A percentile compares a stretch with the other conserved stretches of the same genome.
phyloP scores from a whole-genome alignment of 495 filamentous ascomycete genomes.

The Pyronema domesticum region DNA sequence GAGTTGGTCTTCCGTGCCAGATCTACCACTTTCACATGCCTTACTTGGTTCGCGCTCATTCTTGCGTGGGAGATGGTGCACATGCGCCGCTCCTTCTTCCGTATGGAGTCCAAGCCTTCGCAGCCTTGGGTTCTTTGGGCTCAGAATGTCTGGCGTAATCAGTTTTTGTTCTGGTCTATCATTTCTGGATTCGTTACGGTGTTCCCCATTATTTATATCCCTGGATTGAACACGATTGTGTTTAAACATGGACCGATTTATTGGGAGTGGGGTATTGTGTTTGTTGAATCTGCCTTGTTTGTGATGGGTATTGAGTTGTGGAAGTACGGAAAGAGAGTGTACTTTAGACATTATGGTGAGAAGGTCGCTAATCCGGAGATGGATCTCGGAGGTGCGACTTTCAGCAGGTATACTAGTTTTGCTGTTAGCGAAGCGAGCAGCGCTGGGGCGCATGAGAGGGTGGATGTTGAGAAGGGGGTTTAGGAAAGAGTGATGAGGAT shows the following conservation, averaged over 20 bases:
- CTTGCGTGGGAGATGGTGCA: slow-evolving; percentile 59
- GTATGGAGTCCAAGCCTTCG: slow-evolving; percentile 40
- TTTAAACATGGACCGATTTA: slow-evolving; percentile 54
- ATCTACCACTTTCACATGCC: slow-evolving; percentile 55
- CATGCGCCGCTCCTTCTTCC: slow-evolving; percentile 49
- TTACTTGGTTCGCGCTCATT: slow-evolving; percentile 61
- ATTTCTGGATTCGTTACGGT: slow-evolving; percentile 50
- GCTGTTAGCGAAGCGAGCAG: neutral
- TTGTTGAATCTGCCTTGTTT: slow-evolving; percentile 43
- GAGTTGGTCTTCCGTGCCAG: slow-evolving; percentile 56
- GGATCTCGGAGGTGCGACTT: slow-evolving; percentile 17
- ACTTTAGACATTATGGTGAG: slow-evolving; percentile 23
- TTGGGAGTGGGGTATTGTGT: slow-evolving; percentile 55
- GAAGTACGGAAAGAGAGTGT: slow-evolving; percentile 47
- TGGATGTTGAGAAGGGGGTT: neutral
- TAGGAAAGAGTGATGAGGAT: too few relatives aligned
- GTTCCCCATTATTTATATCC: slow-evolving; percentile 57
- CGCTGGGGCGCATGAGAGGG: neutral
- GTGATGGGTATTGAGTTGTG: slow-evolving; percentile 46
- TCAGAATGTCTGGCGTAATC: slow-evolving; percentile 49
- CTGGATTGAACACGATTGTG: slow-evolving; percentile 47
- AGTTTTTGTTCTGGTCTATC: slow-evolving; percentile 53
- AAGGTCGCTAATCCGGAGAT: slow-evolving; percentile 21
- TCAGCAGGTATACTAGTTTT: slow-evolving; percentile 7
- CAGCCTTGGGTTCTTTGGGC: slow-evolving; percentile 37